Conservation (phyloP, 2,329 filamentous ascomycete species). For the Talaromyces sp. region DNA sequence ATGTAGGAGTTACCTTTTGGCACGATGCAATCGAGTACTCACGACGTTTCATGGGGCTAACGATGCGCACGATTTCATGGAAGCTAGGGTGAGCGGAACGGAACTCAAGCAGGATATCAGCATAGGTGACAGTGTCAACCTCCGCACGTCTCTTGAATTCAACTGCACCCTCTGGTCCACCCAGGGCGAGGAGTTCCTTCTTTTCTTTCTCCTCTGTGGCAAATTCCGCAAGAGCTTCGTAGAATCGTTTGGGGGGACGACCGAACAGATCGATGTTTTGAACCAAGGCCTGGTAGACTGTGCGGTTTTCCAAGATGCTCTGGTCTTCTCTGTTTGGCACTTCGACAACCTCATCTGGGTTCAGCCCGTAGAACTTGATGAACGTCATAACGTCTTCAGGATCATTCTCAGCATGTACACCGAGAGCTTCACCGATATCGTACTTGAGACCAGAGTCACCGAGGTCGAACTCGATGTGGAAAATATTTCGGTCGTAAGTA, state of each 20-base stretch:
- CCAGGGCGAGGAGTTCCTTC: conserved; percentile 70
- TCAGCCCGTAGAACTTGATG: conserved; percentile 82
- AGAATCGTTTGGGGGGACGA: conserved; percentile 95
- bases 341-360: conserved; percentile 80
- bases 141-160: conserved; percentile 92
- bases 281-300: conserved; percentile 81
- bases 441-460: conserved; percentile 88
- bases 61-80: conserved; percentile 81
- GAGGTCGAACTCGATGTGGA: conserved; percentile 98
- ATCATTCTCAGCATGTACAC: conserved; percentile 94
- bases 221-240: conserved; percentile 83
- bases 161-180: conserved; percentile 69
- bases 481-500: conserved; percentile 96
- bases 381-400: conserved; percentile 71
- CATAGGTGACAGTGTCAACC: conserved; percentile 85
- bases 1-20: conserved; percentile 84
- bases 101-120: conserved; percentile 86
- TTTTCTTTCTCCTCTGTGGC: conserved; percentile 78
- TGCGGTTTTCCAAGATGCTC: conserved; percentile 73
- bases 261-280: conserved; percentile 97
- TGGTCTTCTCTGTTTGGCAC: conserved; percentile 79
- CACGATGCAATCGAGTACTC: conserved; percentile 99
- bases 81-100: conserved; percentile 80
- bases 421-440: conserved; percentile 94
- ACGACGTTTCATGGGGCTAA: conserved; percentile 86